Evolutionary conservation across 306 rosid genomes (phyloP), one percentile per base, ranked within the genome.

Genomic region (Sindora glabra): DNA sequence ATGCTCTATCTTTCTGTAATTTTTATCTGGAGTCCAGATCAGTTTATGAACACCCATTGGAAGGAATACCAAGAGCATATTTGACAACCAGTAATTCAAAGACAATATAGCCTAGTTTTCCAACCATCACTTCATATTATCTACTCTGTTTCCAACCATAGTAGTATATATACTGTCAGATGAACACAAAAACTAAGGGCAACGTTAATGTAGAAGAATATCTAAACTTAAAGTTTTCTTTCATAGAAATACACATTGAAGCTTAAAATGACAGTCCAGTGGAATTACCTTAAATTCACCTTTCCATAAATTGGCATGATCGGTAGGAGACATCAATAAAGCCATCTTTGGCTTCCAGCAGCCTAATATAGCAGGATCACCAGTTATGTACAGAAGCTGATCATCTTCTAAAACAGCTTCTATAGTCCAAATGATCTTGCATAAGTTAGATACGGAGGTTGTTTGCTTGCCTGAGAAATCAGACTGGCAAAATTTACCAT

Each of bases 281-380:
- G 37, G 38, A 64, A 52, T 47, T 76, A 92, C 99, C 99, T 78
- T 59, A 67, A 79, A 65, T 63, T 89, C 89, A 71, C 89, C 94
- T 72, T 78, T 86, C 99, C 99, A 94, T 77, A 80, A 55, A 76
- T 89, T 82, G 15, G 63, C 64, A 52, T 86, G 83, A 59, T 82
- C 87, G 1, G 77, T 70, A 47, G 86, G 90, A 64, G 87, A 89
- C 97, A 94, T 73, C 52, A 70, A 79, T 18, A 80, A 29, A 54
- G 99, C 95, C 77, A 72, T 78, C 61, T 76, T 80, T 19, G 90
- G 95, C 46, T 89, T 83, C 97, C 99, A 94, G 75, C 87, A 78
- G 66, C 99, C 97, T 50, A 94, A 82, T 49, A 66, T 84, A 62
- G 68, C 70, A 74, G 83, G 84, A 56, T 86, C 97, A 55, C 99